Evolutionary conservation across 805 yeast genomes (phyloP), one percentile per base, ranked within the genome.

Genomic region (Metschnikowia lochheadii): DNA sequence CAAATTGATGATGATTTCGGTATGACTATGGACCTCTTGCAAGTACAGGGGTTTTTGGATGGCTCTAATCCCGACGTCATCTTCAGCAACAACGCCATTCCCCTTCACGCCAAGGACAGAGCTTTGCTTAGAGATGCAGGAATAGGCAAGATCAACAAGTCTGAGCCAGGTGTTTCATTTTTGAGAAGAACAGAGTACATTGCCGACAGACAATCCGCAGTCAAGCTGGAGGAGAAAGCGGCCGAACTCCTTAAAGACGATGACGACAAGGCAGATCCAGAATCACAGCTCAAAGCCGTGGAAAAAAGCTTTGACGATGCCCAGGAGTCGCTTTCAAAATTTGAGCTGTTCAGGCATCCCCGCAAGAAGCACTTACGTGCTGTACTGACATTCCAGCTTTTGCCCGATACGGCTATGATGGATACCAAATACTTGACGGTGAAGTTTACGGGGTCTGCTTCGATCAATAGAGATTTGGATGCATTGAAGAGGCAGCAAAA

Each of bases 141-240:
- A 3, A 75, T 78, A 21, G 73, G 77, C 18, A 68, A 66, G 51
- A 67, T 72, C 49, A 62, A 70, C 51, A 72, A 74, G 52, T 66
- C 64, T 50, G 79, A 62, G 60, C 77, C 77, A 52, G 77, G 83
- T 41, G 87, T 87, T 13, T 78, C 88, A n/a, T 91, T 92, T 69
- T 77, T 92, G 64, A 84, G 97, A 72, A 83, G 98, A 72, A 92
- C 99, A 0, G 98, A 94, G 64, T 92, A 92, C 65, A 86, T 89
- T 52, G 80, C 96, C 10, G 82, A 87, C 35, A 84, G 81, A 46
- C 77, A 77, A 48, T 50, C 61, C 13, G 48, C 68, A 14, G 52
- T 58, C 37, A 60, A 62, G 51, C 63, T 62, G 48, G 66, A 67
- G 56, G 69, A 65, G 51, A 65, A 68, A 40, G 40, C 44, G n/a